Base-by-base conservation (phyloP, 2,329 filamentous ascomycete genomes). In the Scortechinia acanthostroma region DNA sequence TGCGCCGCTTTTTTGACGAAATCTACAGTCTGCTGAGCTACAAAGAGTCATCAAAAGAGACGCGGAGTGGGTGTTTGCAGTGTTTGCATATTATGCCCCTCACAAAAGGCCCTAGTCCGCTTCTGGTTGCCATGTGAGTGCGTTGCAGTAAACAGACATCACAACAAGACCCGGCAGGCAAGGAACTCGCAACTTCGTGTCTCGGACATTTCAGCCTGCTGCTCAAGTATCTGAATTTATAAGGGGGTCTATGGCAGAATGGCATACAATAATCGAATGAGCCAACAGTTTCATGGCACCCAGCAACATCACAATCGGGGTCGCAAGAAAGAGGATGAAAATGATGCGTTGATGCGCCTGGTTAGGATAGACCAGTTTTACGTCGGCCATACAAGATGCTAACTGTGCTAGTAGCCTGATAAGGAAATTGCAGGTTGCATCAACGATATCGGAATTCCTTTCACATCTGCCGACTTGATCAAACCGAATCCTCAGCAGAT, bases 351-450 rank as follows among this genome's bases (percentile, higher is more conserved):
- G 53, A 76, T 77, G 70, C 70, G 72, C 54, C 62, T 77, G 62
- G 74, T 77, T 51, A 58, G 64, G 53, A 42, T 19, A 30, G 22
- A 20, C 42, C 23, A 20, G 21, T 21, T 28, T 33, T 35, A 21
- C 35, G 42, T 42, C 17, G 44, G 16, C 6, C 46, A 23, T 28
- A 45, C 35, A 43, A 45, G n/a, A n/a, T n/a, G 14, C 42, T 5
- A 37, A 48, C 22, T 51, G 51, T 56, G 33, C 42, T 5, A 43
- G 6, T 21, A 62, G 46, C 71, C 76, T 4, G 80, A 81, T 61
- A 74, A 73, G 56, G 93, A 98, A 63, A 96, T 98, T 49, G 91
- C 91, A 54, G 90, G 88, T 61, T 98, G 93, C 65, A 96, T 98
- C 69, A 93, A 86, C 57, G 93, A 97, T 62, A 95, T 97, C 57